Evolutionary conservation across 352 stramenopile genomes (phyloP).

Genomic region (Elongisporangium anandrum): DNA sequence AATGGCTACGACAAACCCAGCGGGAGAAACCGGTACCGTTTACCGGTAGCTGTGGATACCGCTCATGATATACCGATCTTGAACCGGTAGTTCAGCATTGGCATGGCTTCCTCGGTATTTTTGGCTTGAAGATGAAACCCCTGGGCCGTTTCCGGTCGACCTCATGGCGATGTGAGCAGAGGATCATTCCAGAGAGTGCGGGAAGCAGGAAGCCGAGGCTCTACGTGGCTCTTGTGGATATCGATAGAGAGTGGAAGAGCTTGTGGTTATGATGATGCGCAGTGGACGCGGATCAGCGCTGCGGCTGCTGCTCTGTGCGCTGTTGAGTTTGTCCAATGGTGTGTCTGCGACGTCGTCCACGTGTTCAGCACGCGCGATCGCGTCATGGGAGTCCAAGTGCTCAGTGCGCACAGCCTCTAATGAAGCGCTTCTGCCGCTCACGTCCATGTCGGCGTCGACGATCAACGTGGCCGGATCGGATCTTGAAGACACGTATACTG

Average conservation of each 20-base stretch:
- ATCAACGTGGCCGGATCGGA: conserved; percentile 64
- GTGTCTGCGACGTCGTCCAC: conserved; percentile 15
- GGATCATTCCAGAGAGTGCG: not conserved
- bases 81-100: not conserved
- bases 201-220: not conserved
- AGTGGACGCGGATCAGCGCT: not conserved
- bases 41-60: not conserved
- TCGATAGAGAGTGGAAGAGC: not conserved
- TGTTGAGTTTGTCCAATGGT: not conserved
- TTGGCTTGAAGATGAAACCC: not conserved
- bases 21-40: not conserved
- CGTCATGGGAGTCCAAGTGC: conserved; percentile 59
- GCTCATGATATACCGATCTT: not conserved
- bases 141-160: not conserved
- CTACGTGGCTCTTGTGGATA: not conserved
- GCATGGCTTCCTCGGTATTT: not conserved
- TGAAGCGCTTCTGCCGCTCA: conserved; percentile 50
- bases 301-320: not conserved
- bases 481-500: conserved; percentile 55
- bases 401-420: conserved; percentile 42
- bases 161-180: not conserved
- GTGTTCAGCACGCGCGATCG: conserved; percentile 48
- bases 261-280: not conserved
- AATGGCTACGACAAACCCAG: not conserved
- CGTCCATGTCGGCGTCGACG: conserved; percentile 38